Percentiles rank a stretch among this genome's conserved stretches.
Evolutionary conservation across 148 eudicot genomes (phyloP).

Genomic region (Fagopyrum homotropicum): DNA sequence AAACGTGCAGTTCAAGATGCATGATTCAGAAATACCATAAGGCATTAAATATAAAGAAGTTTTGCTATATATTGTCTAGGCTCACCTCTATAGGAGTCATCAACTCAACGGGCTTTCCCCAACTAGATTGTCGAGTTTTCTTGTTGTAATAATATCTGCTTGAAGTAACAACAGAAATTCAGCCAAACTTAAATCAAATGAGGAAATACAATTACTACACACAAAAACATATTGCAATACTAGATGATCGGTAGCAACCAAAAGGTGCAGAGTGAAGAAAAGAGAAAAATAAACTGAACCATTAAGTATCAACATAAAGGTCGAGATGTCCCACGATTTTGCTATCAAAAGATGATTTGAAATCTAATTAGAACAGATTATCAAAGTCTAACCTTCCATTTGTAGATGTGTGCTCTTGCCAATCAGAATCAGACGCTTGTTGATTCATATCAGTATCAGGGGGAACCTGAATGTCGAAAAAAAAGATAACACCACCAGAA

Average conservation of each 20-base stretch:
- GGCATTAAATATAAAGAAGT: constrained; percentile 1
- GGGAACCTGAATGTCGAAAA: constrained; percentile 27
- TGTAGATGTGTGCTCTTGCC: constrained; percentile 77
- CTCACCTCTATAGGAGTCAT: constrained; percentile 97
- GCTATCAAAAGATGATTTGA: neutral
- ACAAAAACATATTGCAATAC: neutral
- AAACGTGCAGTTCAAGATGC: constrained; percentile 5
- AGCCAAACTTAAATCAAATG: neutral
- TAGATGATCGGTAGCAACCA: neutral
- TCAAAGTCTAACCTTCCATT: constrained; percentile 56
- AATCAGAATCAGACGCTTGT: constrained; percentile 57
- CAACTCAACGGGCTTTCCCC: constrained; percentile 96
- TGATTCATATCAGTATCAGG: constrained; percentile 37
- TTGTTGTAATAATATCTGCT: constrained; percentile 90
- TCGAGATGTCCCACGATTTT: neutral
- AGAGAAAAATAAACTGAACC: neutral
- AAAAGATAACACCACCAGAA: neutral
- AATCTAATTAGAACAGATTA: neutral
- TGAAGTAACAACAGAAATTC: neutral
- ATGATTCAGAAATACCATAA: constrained; percentile 13
- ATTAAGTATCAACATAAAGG: neutral
- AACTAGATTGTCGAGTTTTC: constrained; percentile 82
- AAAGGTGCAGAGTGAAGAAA: neutral
- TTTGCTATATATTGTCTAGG: constrained; percentile 13
- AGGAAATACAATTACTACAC: neutral